Evolutionary conservation across 345 rosid species (phyloP).

Genomic region (Syzygium oleosum): DNA sequence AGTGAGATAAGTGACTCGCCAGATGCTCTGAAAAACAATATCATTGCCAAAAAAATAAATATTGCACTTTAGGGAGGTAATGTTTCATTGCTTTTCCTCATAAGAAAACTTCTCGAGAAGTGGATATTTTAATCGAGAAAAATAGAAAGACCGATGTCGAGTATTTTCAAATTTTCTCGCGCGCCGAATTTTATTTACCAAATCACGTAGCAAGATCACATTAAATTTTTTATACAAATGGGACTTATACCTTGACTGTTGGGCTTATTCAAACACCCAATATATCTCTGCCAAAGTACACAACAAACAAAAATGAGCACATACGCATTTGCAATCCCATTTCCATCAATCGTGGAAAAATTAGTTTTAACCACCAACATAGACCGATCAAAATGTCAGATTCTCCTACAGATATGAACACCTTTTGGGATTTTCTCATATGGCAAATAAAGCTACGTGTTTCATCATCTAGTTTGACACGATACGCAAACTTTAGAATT

Average conservation of each 20-base stretch:
- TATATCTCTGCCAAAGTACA: not conserved
- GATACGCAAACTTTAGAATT: not conserved
- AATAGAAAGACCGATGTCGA: not conserved
- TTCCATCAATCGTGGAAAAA: not conserved
- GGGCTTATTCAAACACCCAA: not conserved
- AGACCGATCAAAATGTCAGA: not conserved
- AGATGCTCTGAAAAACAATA: not conserved
- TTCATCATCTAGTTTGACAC: not conserved
- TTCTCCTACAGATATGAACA: fast-evolving
- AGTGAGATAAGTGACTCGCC: not conserved
- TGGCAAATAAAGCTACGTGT: too few species aligned
- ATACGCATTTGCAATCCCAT: not conserved
- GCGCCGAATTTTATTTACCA: not conserved
- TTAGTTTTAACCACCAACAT: not conserved
- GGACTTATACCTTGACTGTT: not conserved
- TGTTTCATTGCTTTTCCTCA: not conserved
- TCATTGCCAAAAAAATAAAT: too few species aligned
- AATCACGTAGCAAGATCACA: not conserved
- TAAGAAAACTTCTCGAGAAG: not conserved
- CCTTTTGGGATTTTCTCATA: not conserved
- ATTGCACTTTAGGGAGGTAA: not conserved
- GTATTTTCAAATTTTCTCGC: not conserved
- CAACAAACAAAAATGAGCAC: not conserved
- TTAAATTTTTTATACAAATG: not conserved
- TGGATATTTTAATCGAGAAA: not conserved